Evolutionary conservation across 116 monocot species (phyloP).

Genomic region (Iris pallida): DNA sequence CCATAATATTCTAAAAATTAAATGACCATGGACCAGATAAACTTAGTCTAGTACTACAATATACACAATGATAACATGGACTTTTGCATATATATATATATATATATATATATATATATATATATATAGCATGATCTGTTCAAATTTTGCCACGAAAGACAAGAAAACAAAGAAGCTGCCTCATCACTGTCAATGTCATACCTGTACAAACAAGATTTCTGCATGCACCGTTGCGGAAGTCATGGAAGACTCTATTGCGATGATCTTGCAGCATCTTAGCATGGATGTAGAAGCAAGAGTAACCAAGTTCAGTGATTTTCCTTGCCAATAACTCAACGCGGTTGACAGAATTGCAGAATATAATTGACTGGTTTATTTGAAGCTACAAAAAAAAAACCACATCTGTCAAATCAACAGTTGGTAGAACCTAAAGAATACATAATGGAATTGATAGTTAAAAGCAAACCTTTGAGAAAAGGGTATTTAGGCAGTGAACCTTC

Average conservation of each 20-base stretch:
- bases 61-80: too few relatives aligned
- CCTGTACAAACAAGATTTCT: slow-evolving; percentile 92
- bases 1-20: too few relatives aligned
- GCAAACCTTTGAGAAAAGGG: slow-evolving; percentile 83
- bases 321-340: slow-evolving; percentile 83
- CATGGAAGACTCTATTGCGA: slow-evolving; percentile 80
- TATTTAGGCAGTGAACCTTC: slow-evolving; percentile 89
- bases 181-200: slow-evolving; percentile 3
- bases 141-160: too few relatives aligned
- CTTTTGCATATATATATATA: too few relatives aligned
- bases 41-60: too few relatives aligned
- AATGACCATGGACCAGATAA: too few relatives aligned
- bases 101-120: too few relatives aligned
- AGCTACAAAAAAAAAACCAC: slow-evolving; percentile 34
- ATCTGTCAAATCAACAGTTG: too few relatives aligned
- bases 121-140: too few relatives aligned
- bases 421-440: too few relatives aligned
- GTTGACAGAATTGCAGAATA: slow-evolving; percentile 92
- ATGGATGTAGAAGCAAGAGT: slow-evolving; percentile 94
- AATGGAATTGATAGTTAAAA: background rate
- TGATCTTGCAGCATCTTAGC: slow-evolving; percentile 93
- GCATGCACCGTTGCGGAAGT: slow-evolving; percentile 90
- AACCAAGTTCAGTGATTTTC: slow-evolving; percentile 93
- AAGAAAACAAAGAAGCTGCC: too few relatives aligned
- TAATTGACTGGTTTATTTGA: slow-evolving; percentile 91